Base-by-base conservation (phyloP, 208 protist genomes). In the Leishmania gerbilli region DNA sequence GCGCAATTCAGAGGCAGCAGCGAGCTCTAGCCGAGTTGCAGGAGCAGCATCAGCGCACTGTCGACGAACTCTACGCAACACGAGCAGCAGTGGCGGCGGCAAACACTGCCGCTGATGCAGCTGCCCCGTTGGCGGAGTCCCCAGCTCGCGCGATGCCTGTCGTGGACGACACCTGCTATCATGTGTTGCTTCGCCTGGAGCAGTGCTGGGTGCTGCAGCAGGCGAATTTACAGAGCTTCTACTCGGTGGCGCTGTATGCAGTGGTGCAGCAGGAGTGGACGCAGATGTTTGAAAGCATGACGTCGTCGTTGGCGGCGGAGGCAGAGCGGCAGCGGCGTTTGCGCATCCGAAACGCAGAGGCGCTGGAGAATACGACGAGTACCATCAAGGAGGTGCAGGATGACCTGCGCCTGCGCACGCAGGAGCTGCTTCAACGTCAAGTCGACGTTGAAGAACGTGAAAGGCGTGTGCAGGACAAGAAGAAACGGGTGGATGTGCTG, bases 311-410 rank as follows among this genome's bases (percentile, higher is more conserved):
- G 58, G 69, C 64, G 24, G 64, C 40, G 19, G 85, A 81, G 67
- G 78, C 83, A 55, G 62, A 86, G 79, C 76, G 79, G 60, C 82
- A 87, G 79, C 68, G 74, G 15, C 78, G 86, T 72, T 64, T 79
- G 24, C 83, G 83, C 5, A 53, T 65, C 4, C 89, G 89, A 77
- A 91, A 88, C 74, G 87, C 86, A 6, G 47, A 75, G 51, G 87
- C 88, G 24, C 79, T 95, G 37, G 89, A 92, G 76, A 64, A 88
- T 31, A 95, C 91, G 15, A 92, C 88, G 15, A 87, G 80, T 55
- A 90, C 89, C 21, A 92, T 95, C 56, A 86, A 83, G 34, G 64
- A 76, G 13, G 82, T 95, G 42, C 87, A 92, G 82, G 77, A 88
- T 27, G 89, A 90, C 21, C 60, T 92, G 78, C 82, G 79, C 1